These are phyloP conservation scores for Brassica carinata DNA, from an alignment of 345 rosid species.

Conservation along the genomic window DNA sequence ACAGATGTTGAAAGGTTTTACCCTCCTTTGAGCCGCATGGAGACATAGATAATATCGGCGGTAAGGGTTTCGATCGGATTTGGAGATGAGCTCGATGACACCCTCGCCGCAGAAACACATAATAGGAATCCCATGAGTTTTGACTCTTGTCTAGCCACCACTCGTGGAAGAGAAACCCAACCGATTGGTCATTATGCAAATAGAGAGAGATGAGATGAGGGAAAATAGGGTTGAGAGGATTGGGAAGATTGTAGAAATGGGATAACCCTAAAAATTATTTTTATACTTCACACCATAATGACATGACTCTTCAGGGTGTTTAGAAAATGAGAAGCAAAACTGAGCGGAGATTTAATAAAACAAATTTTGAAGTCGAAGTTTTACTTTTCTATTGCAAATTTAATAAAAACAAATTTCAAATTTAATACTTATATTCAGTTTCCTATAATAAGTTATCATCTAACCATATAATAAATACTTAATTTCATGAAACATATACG, in stretches of 20 bases:
- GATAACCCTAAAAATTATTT: too few relatives aligned
- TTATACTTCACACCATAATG: too few relatives aligned
- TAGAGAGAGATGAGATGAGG: too few relatives aligned
- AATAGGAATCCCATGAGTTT: background rate
- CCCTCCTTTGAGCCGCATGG: background rate
- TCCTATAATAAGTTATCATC: too few relatives aligned
- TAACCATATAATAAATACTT: too few relatives aligned
- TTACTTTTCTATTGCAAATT: background rate
- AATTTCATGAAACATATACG: too few relatives aligned
- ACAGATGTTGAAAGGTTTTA: background rate
- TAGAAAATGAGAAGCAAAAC: too few relatives aligned
- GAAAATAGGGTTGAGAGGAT: too few relatives aligned
- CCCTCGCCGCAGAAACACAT: background rate
- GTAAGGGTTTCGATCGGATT: background rate
- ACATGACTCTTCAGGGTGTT: too few relatives aligned
- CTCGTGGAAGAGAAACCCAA: background rate
- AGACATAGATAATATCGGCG: background rate
- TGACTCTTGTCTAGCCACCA: background rate
- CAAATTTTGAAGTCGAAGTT: background rate
- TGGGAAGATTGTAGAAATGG: too few relatives aligned
- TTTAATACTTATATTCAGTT: too few relatives aligned
- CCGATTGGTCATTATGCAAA: background rate
- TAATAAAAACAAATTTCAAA: too few relatives aligned
- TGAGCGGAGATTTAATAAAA: background rate
- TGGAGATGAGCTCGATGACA: background rate